Conservation (phyloP, 176 grass and related monocot species). For the Oryza meyeriana region DNA sequence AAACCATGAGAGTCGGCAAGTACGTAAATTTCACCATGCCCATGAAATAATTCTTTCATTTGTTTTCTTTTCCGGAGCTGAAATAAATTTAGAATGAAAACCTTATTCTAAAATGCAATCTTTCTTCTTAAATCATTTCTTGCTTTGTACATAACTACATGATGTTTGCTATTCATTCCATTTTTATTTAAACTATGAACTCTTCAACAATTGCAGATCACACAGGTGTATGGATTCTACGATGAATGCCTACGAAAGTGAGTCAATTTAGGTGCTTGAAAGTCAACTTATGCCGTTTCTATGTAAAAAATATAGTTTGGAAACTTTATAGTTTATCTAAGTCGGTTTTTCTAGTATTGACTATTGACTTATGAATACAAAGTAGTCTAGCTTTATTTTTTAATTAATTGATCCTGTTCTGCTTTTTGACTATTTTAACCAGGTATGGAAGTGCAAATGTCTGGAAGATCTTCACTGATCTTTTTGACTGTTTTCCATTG, state of each 20-base stretch:
- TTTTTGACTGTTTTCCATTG: conserved; percentile 85
- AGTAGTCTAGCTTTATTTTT: not conserved
- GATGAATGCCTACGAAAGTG: conserved; percentile 92
- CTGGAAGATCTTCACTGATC: conserved; percentile 81
- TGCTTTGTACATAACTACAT: not conserved
- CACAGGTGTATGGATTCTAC: conserved; percentile 94
- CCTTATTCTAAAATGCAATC: not conserved
- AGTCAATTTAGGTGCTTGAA: conserved; percentile 39
- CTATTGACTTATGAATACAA: not conserved
- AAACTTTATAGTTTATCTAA: not conserved
- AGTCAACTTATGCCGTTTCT: not conserved
- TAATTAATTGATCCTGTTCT: conserved; percentile 7
- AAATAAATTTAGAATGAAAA: not conserved
- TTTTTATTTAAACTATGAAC: conserved; percentile 2
- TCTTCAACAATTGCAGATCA: conserved; percentile 61
- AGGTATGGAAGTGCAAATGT: conserved; percentile 93
- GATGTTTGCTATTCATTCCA: not conserved
- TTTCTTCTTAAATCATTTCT: not conserved
- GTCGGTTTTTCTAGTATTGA: not conserved
- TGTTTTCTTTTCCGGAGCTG: not conserved
- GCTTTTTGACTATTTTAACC: conserved; percentile 19
- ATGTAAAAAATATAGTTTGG: not conserved
- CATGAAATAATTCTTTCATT: not conserved
- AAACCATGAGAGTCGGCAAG: conserved; percentile 91
- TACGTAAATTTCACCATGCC: not conserved